Base-by-base conservation (phyloP, 1,139 yeast species). In the Yarrowia galli region DNA sequence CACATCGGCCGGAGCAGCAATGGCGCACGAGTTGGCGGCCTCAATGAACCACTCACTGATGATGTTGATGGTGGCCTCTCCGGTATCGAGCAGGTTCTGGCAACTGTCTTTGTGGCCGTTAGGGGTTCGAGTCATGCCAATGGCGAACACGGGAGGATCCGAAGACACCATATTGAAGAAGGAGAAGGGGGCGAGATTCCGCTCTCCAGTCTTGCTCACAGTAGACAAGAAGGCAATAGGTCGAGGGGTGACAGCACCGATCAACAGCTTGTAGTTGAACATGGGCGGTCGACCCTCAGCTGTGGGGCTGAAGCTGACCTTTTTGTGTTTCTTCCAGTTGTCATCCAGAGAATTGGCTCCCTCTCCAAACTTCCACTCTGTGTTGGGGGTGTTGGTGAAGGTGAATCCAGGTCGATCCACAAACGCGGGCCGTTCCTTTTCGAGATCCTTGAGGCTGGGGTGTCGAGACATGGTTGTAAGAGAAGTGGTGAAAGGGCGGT, bases 1-100 rank as follows among this genome's bases (percentile, higher is more conserved):
- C 18, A 83, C 79, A 0, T 78, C 84, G 0, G 73, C 66, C 0
- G 89, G 89, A 2, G 87, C 82, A 71, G 82, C 76, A 32, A 79
- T 79, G 20, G 83, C 77, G n/a, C 85, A 76, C 71, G 75, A 82
- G 73, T 87, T 86, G 16, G 89, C 88, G 20, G 89, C 89, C 68
- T 87, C 91, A 36, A 83, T 77, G 72, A 86, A 85, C 89, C 89
- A 87, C 75, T 87, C 91, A 61, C 87, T 81, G 46, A 87, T 81
- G 67, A 87, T 81, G 74, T 83, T 87, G 72, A 87, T 82, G n/a
- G 88, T 85, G 67, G 83, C 79, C 72, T 87, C 90, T 5, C 77
- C 79, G 4, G 87, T 85, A 28, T 82, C 86, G 46, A 84, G 73
- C 36, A 86, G 74, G 71, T 86, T 87, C 15, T 72, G 72, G 65